Evolutionary conservation across 2,329 filamentous ascomycete genomes (phyloP).

Genomic region (Colletotrichum magnum): DNA sequence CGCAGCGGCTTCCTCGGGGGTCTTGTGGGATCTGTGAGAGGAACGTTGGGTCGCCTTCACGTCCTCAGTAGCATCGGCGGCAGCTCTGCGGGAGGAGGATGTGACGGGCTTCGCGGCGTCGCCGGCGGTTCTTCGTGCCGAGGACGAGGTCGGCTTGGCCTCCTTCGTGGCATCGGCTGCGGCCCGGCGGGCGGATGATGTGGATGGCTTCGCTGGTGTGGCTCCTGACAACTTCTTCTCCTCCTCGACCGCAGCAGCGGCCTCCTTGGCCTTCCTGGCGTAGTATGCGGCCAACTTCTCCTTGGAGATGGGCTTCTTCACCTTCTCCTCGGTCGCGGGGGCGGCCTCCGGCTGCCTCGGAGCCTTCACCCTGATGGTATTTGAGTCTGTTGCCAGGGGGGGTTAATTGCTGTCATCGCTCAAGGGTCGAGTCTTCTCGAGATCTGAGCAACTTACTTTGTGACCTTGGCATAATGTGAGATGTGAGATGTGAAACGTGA

Average conservation of each 20-base stretch:
- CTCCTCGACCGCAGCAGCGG: background rate
- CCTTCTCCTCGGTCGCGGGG: background rate
- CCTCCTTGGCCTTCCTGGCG: background rate
- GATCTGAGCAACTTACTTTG: background rate
- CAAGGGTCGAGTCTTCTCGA: too few relatives aligned
- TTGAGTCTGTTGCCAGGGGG: background rate
- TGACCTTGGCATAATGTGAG: background rate
- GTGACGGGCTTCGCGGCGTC: background rate
- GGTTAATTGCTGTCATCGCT: background rate
- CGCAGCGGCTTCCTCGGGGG: background rate
- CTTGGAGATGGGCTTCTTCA: background rate
- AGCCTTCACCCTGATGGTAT: background rate
- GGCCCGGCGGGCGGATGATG: background rate
- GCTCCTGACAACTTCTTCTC: background rate
- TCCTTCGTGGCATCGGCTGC: background rate
- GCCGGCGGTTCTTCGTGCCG: background rate
- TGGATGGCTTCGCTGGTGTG: background rate
- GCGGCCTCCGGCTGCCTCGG: background rate
- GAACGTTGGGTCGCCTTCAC: background rate
- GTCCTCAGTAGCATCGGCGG: background rate
- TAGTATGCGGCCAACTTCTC: background rate
- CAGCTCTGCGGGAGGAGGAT: background rate
- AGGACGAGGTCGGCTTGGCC: background rate
- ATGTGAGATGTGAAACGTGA: background rate
- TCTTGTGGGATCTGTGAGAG: background rate